Evolutionary conservation across 2,329 filamentous ascomycete genomes (phyloP), one percentile per base, ranked within the genome.

Genomic region (Colletotrichum sojae): DNA sequence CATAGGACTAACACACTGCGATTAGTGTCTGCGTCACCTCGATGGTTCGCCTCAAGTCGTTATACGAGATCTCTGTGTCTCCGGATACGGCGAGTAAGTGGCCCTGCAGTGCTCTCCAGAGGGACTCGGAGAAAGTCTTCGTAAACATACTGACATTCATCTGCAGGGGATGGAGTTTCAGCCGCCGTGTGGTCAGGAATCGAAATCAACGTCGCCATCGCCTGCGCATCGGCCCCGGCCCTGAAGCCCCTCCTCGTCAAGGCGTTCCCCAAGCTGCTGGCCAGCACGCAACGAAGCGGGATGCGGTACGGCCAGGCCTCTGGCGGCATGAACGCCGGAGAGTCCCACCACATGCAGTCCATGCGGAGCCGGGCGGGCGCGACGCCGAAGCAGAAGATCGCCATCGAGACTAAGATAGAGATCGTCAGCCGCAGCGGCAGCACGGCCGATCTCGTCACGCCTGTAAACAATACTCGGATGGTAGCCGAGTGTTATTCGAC

Each of bases 141-240:
- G 31, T 8, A 2, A 36, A 36, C 9, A 1, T 10, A 10, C 31
- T 36, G 31, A 36, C 9, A 36, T 9, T 6, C 15, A 20, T 18
- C 4, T 36, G 4, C 13, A 63, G 61, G 27, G 12, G 53, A 58
- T 6, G 53, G 43, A n/a, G 62, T 58, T 27, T 31, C 51, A 2
- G 43, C 51, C 16, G 62, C 62, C 2, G 43, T 31, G 2, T 79
- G 77, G 77, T 77, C 76, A 16, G 72, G 71, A 18, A 74, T 80
- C 62, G 77, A 80, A 61, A 75, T 77, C 61, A 79, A 80, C 62
- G 72, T 78, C 16, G 78, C 75, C 46, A 79, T 81, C 6, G 73
- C 77, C 39, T 80, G 78, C 53, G 75, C 78, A 49, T 81, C 75
- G 6, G 73, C 78, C 1, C 77, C 78, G 1, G 75, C 78, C 0